Base-by-base conservation (phyloP, 2,329 filamentous ascomycete genomes). In the Parafenestella ontariensis region DNA sequence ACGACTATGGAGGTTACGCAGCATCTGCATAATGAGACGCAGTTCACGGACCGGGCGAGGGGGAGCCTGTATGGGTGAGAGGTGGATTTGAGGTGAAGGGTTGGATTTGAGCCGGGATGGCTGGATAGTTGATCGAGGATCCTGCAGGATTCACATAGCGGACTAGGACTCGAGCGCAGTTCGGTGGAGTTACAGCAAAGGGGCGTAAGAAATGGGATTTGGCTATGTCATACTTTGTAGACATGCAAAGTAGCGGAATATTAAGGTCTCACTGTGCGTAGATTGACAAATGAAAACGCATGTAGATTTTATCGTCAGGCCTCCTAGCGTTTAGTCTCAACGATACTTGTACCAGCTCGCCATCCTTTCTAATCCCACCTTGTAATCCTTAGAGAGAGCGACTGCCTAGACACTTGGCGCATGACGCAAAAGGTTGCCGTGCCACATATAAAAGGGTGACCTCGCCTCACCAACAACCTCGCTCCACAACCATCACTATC, bases 1-100 rank as follows among this genome's bases (percentile, higher is more conserved):
- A 74, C 69, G 5, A 76, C 74, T 2, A 59, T 76, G 33, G 73
- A 76, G 46, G 72, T 76, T 13, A 77, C 75, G 4, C 75, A 77
- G 65, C 74, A 77, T 60, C 46, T 77, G 29, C 74, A 76, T 45
- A 76, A 76, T 24, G 72, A 73, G 58, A 72, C 60, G 7, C 71
- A 72, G 50, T 63, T 69, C 17, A 62, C 66, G 11, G 65, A 72
- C 46, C 54, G 65, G n/a, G 64, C 66, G 1, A 62, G 66, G 39
- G 71, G 68, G 0, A 73, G 57, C 37, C 28, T 73, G 18, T 73
- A 73, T 52, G 62, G 63, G 5, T 71, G 41, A 43, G n/a, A 1
- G 9, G 20, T 9, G 17, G 7, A 9, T 21, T 10, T n/a, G 21
- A 21, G 6, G 20, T 11, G 18, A n/a, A 24, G 18, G 11, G 10